Percentiles rank a stretch among this genome's conserved stretches.
Evolutionary conservation across 352 stramenopile genomes (phyloP).

Genomic region (Pelagophyceae sp.): DNA sequence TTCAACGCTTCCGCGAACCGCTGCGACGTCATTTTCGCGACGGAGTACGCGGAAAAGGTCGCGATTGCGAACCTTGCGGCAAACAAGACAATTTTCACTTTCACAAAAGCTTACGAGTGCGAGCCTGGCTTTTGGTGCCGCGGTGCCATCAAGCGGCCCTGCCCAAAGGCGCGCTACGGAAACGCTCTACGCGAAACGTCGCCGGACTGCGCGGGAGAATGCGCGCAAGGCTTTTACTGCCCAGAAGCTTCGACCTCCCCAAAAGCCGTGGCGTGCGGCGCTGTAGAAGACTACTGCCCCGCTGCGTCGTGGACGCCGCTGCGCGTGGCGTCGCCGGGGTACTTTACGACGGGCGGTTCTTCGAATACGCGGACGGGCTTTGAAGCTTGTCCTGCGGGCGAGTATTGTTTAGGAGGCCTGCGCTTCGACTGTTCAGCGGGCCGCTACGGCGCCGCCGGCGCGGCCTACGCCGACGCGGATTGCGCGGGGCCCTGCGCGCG

Average conservation of each 20-base stretch:
- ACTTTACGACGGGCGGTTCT: slow-evolving; percentile 9
- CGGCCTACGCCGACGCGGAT: slow-evolving; percentile 26
- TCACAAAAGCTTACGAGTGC: slow-evolving; percentile 43
- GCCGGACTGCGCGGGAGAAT: slow-evolving; percentile 42
- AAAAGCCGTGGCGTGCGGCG: slow-evolving; percentile 30
- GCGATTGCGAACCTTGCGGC: background rate
- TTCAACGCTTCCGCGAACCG: slow-evolving; percentile 31
- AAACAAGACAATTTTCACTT: background rate
- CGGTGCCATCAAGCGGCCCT: slow-evolving; percentile 38
- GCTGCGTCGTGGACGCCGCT: slow-evolving; percentile 33
- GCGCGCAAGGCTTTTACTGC: slow-evolving; percentile 55
- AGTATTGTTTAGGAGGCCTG: slow-evolving; percentile 31
- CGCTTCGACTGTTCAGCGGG: slow-evolving; percentile 60
- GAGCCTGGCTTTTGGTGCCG: slow-evolving; percentile 50
- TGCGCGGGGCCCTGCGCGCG: slow-evolving; percentile 25
- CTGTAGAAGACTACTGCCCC: slow-evolving; percentile 19
- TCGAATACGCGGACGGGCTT: slow-evolving; percentile 32
- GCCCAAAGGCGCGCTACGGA: slow-evolving; percentile 51
- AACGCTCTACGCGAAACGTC: slow-evolving; percentile 20
- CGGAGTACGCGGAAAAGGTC: background rate
- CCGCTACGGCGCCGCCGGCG: slow-evolving; percentile 49
- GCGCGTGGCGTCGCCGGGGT: slow-evolving; percentile 29
- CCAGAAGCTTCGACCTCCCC: slow-evolving; percentile 40
- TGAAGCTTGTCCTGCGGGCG: background rate
- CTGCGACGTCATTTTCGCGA: slow-evolving; percentile 40